Base-by-base conservation (phyloP, 306 rosid species). In the Begonia masoniana region DNA sequence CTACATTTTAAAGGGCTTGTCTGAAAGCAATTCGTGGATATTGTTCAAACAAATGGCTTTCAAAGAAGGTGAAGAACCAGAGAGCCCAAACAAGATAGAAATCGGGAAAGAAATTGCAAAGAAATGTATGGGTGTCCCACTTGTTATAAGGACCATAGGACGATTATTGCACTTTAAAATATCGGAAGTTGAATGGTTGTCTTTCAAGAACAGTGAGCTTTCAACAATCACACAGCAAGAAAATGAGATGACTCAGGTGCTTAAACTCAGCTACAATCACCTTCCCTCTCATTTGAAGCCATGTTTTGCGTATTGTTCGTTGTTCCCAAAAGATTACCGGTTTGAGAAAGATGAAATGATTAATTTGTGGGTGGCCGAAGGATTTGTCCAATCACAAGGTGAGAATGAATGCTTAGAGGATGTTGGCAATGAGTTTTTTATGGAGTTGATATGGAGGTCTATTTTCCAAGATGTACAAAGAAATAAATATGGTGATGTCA, bases 311-410 rank as follows among this genome's bases (percentile, higher is more conserved):
- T 71, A 71, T 64, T 76, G 74, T 58, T 60, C 66, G 5, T 53
- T 76, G 57, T 68, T 71, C 42, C 77, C 78, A 0, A 72, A 68
- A 39, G 70, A 68, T 59, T 52, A 51, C 9, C 12, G 4, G 59
- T 57, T 72, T 41, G 16, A 54, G 2, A 59, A 43, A 31, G 26
- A 58, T 6, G 57, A 49, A 2, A 41, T 76, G 49, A 58, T 76
- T 54, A 70, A 51, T 5, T 49, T 68, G 24, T 78, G 80, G 78
- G 42, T 55, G 1, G 68, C 80, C 5, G 70, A 78, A 66, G 75
- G 80, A 9, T 76, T 71, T 52, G 55, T 72, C 49, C 69, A 62
- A 21, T 16, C 41, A 26, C 47, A 24, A 43, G 12, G 43, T 23
- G 63, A 54, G n/a, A 39, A 14, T 15, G 26, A 71, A 42, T 15